Percentiles rank a stretch among this genome's conserved stretches.
Conservation (phyloP, 2,329 filamentous ascomycete genomes). For the Colletotrichum costaricense region DNA sequence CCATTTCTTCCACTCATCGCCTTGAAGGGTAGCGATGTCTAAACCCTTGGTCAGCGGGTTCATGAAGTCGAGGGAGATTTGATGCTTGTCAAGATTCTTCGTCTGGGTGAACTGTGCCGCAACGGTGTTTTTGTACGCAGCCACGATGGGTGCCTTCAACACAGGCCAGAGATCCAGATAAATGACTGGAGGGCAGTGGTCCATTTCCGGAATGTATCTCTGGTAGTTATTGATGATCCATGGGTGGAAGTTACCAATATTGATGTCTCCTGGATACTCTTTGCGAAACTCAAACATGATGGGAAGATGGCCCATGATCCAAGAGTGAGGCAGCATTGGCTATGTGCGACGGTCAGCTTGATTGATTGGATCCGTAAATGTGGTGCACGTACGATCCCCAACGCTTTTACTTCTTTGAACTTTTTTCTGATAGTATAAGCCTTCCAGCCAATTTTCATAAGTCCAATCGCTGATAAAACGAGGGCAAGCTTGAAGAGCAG, state of each 20-base stretch:
- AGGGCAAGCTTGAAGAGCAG: neutral
- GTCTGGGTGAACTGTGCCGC: conserved; percentile 36
- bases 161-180: conserved; percentile 40
- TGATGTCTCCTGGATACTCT: conserved; percentile 1
- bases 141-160: conserved; percentile 20
- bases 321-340: conserved; percentile 20
- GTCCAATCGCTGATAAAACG: neutral
- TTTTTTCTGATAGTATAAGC: conserved; percentile 4
- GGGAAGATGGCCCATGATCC: conserved; percentile 13
- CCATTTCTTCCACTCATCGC: conserved; percentile 40
- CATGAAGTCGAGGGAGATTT: conserved; percentile 20
- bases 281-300: conserved; percentile 20
- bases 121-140: conserved; percentile 31
- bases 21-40: conserved; percentile 12
- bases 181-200: conserved; percentile 33
- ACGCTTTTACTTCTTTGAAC: conserved; percentile 5
- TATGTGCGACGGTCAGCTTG: neutral
- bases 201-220: conserved; percentile 18
- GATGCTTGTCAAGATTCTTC: conserved; percentile 27
- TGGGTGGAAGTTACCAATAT: conserved; percentile 4
- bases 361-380: fast-evolving
- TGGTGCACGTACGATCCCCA: neutral
- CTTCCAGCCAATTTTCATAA: neutral
- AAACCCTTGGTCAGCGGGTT: conserved; percentile 15
- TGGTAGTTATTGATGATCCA: conserved; percentile 23